phyloP scores from a whole-genome alignment of 768 basidiomycete species.

The Stropharia rugosoannulata region DNA sequence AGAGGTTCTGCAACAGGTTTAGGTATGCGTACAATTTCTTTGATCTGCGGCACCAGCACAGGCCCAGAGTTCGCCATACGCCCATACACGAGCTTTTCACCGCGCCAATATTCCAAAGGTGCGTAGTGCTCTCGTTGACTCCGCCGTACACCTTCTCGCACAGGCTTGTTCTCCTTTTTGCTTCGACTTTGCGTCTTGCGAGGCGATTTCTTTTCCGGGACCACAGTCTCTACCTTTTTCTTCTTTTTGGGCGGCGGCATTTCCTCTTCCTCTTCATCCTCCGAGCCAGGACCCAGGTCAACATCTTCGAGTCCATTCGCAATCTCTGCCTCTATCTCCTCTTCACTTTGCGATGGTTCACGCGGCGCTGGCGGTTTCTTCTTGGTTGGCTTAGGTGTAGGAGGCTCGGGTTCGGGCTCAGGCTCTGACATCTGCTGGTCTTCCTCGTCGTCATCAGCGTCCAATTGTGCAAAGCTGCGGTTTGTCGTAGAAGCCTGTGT shows the following conservation, averaged over 20 bases:
- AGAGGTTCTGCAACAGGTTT: conserved; percentile 36
- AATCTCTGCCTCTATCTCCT: conserved; percentile 42
- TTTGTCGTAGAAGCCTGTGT: conserved; percentile 28
- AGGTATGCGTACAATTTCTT: conserved; percentile 62
- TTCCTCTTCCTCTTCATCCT: conserved; percentile 28
- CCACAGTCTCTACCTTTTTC: conserved; percentile 15
- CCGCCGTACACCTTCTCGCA: conserved; percentile 63
- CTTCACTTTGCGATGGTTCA: conserved; percentile 26
- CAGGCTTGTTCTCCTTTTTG: conserved; percentile 41
- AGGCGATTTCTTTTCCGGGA: conserved; percentile 19
- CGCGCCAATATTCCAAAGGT: conserved; percentile 93
- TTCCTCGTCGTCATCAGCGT: conserved; percentile 41
- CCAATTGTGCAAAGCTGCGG: conserved; percentile 46
- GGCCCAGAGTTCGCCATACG: conserved; percentile 38
- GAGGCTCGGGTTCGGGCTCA: conserved; percentile 26
- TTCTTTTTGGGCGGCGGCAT: conserved; percentile 37
- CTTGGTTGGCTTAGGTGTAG: conserved; percentile 35
- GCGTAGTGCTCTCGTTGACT: conserved; percentile 64
- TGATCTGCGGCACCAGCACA: conserved; percentile 64
- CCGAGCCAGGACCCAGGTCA: conserved; percentile 29
- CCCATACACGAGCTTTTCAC: conserved; percentile 85
- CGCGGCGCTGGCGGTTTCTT: conserved; percentile 25
- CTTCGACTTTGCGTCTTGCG: conserved; percentile 22
- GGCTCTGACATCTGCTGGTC: conserved; percentile 31
- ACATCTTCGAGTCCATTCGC: conserved; percentile 38